Percentiles rank a stretch among this genome's conserved stretches.
Conservation (phyloP, 495 filamentous ascomycete species). For the Collariella sp. region DNA sequence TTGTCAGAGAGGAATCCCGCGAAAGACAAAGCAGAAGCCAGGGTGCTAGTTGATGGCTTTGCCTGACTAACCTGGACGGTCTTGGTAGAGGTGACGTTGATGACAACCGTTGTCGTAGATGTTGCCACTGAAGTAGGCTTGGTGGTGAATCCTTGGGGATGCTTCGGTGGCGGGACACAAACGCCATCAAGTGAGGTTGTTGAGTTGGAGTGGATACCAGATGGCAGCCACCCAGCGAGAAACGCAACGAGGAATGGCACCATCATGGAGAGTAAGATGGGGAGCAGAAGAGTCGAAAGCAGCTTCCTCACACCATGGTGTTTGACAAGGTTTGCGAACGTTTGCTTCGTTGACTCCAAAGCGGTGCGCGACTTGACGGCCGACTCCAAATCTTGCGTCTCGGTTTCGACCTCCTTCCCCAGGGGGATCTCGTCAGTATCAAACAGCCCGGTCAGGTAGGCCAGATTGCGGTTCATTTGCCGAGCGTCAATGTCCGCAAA, state of each 20-base stretch:
- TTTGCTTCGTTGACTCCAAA: not conserved
- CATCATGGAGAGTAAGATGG: slow-evolving; percentile 12
- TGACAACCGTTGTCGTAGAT: slow-evolving; percentile 29
- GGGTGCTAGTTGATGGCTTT: slow-evolving; percentile 33
- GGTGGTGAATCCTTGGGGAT: not conserved
- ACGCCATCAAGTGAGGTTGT: not conserved
- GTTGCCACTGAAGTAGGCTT: slow-evolving; percentile 18
- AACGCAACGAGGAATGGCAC: slow-evolving; percentile 1
- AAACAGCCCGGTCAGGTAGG: slow-evolving; percentile 50
- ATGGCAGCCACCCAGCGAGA: not conserved
- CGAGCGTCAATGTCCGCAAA: slow-evolving; percentile 63
- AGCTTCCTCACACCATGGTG: not conserved
- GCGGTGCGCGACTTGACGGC: not conserved
- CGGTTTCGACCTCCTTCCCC: not conserved
- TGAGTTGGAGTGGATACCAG: not conserved
- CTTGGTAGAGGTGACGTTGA: slow-evolving; percentile 32
- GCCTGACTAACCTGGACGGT: slow-evolving; percentile 26
- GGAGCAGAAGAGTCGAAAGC: slow-evolving; percentile 10
- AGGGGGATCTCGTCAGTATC: slow-evolving; percentile 16
- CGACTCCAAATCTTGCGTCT: not conserved
- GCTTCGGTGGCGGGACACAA: slow-evolving; percentile 12
- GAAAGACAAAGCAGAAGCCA: slow-evolving; percentile 32
- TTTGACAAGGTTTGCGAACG: not conserved
- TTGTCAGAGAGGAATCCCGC: slow-evolving; percentile 34
- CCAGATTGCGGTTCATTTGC: slow-evolving; percentile 68